phyloP scores from a whole-genome alignment of 768 basidiomycete genomes.

The Boletus huronensis region DNA sequence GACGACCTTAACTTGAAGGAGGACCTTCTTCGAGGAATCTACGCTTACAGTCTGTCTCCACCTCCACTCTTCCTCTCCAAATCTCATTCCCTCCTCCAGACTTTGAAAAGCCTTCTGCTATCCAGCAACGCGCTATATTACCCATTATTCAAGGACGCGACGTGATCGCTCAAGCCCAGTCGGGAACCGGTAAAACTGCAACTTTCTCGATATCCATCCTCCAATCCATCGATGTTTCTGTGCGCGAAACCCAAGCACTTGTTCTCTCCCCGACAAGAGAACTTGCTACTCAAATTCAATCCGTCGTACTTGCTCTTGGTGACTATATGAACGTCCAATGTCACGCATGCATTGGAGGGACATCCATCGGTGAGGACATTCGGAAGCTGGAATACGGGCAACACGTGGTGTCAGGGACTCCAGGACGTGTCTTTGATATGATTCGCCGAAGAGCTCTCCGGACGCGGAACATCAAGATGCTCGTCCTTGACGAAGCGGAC shows the following conservation, averaged over 20 bases:
- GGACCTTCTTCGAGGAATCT: constrained; percentile 93
- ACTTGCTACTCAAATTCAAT: constrained; percentile 98
- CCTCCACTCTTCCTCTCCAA: not conserved
- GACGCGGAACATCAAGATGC: constrained; percentile 98
- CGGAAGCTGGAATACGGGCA: constrained; percentile 96
- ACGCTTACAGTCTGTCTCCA: constrained; percentile 83
- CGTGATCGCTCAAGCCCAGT: constrained; percentile 99
- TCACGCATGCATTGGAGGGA: constrained; percentile 97
- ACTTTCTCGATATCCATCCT: constrained; percentile 98
- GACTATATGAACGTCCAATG: constrained; percentile 99
- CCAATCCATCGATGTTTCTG: constrained; percentile 93
- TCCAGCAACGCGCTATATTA: constrained; percentile 96
- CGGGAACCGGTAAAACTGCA: constrained; percentile 99
- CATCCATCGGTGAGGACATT: constrained; percentile 96
- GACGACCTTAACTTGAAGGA: constrained; percentile 91
- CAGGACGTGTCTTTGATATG: constrained; percentile 99
- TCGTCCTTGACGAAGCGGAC: constrained; percentile 92
- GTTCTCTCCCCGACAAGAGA: constrained; percentile 98
- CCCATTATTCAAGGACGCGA: constrained; percentile 95
- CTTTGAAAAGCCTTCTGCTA: constrained; percentile 98
- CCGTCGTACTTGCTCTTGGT: constrained; percentile 90
- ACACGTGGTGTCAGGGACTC: constrained; percentile 96
- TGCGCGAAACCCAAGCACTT: constrained; percentile 94
- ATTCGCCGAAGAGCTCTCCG: constrained; percentile 90
- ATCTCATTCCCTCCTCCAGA: constrained; percentile 40